Evolutionary conservation across 805 yeast genomes (phyloP).

Genomic region (Ogataea henricii): DNA sequence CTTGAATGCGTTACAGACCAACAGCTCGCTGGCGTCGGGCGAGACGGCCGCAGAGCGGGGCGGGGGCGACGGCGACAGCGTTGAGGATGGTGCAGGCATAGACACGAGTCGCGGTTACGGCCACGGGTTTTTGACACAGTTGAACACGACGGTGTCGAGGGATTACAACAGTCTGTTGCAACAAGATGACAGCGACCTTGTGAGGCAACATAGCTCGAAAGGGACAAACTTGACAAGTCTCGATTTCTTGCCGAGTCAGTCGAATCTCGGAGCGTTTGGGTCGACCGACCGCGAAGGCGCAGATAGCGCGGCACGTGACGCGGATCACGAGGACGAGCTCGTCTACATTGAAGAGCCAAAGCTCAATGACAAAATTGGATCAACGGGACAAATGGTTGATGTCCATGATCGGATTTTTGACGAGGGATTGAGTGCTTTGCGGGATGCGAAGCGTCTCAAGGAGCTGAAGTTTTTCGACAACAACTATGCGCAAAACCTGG

Average conservation of each 20-base stretch:
- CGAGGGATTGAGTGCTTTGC: slow-evolving; percentile 80
- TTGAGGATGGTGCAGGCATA: background rate
- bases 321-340: slow-evolving; percentile 9
- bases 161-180: slow-evolving; percentile 4
- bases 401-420: slow-evolving; percentile 76
- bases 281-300: slow-evolving; percentile 6
- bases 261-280: slow-evolving; percentile 9
- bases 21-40: slow-evolving; percentile 7
- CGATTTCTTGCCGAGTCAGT: slow-evolving; percentile 21
- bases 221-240: slow-evolving; percentile 16
- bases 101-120: background rate
- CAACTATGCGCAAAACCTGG: slow-evolving; percentile 52
- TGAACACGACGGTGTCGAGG: slow-evolving; percentile 8
- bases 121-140: slow-evolving; percentile 4
- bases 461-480: slow-evolving; percentile 54
- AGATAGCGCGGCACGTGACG: background rate
- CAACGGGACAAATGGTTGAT: slow-evolving; percentile 60
- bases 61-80: background rate
- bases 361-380: slow-evolving; percentile 50
- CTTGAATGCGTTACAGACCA: slow-evolving; percentile 20
- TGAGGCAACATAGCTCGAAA: slow-evolving; percentile 2
- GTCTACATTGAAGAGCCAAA: slow-evolving; percentile 28
- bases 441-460: slow-evolving; percentile 67
- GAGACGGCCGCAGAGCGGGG: slow-evolving; percentile 6
- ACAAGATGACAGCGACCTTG: slow-evolving; percentile 5